A percentile compares a stretch with the other conserved stretches of the same genome.
phyloP scores from a whole-genome alignment of 345 rosid species.

The Pistacia vera region DNA sequence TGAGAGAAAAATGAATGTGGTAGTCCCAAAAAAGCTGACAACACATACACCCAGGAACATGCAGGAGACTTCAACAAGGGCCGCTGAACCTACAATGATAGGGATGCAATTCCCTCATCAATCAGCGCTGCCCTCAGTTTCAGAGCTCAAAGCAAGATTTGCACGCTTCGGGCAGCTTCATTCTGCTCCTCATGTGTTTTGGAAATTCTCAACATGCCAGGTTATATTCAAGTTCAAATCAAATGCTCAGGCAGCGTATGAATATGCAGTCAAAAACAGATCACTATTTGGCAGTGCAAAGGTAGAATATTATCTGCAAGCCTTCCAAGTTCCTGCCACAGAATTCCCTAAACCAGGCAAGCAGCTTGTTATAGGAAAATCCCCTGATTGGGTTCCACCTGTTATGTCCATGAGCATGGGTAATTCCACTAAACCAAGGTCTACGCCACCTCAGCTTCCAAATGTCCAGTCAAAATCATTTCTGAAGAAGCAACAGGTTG shows the following conservation, averaged over 20 bases:
- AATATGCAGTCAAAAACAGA: slow-evolving; percentile 34
- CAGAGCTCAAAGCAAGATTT: slow-evolving; percentile 56
- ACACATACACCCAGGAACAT: background rate
- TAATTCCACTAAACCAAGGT: background rate
- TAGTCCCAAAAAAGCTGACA: slow-evolving; percentile 10
- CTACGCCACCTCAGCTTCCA: slow-evolving; percentile 10
- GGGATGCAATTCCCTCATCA: slow-evolving; percentile 50
- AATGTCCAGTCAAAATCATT: slow-evolving; percentile 43
- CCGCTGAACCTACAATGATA: slow-evolving; percentile 45
- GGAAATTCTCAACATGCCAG: slow-evolving; percentile 56
- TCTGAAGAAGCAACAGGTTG: slow-evolving; percentile 40
- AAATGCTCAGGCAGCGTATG: slow-evolving; percentile 49
- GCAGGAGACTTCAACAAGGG: slow-evolving; percentile 16
- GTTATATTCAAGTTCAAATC: slow-evolving; percentile 46
- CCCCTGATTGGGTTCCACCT: slow-evolving; percentile 14
- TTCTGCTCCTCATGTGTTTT: slow-evolving; percentile 46
- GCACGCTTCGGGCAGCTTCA: slow-evolving; percentile 55
- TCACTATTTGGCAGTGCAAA: slow-evolving; percentile 41
- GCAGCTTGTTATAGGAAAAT: background rate
- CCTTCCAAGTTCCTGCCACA: slow-evolving; percentile 32
- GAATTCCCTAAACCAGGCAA: slow-evolving; percentile 35
- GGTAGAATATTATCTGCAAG: slow-evolving; percentile 44
- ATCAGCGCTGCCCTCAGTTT: slow-evolving; percentile 45
- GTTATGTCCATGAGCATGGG: background rate
- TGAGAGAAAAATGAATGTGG: slow-evolving; percentile 28